phyloP scores from a whole-genome alignment of 805 yeast species.

The Hanseniaspora singularis region DNA sequence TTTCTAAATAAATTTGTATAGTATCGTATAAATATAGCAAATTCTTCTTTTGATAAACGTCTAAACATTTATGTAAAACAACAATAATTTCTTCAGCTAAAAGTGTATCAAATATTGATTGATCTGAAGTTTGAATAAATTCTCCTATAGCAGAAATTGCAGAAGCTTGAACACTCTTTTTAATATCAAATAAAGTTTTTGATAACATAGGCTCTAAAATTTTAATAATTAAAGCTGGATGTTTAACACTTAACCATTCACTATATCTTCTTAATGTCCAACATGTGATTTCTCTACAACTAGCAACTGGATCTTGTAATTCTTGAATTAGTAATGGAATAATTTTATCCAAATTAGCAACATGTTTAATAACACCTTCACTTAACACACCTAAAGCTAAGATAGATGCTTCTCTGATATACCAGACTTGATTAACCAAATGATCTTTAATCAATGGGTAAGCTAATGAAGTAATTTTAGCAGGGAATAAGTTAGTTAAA shows the following conservation, averaged over 20 bases:
- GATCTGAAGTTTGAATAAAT: slow-evolving; percentile 66
- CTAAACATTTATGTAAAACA: slow-evolving; percentile 64
- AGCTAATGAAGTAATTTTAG: slow-evolving; percentile 50
- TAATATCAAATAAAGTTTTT: slow-evolving; percentile 59
- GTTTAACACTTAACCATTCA: slow-evolving; percentile 66
- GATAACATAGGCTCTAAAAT: slow-evolving; percentile 64
- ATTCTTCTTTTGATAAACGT: slow-evolving; percentile 68
- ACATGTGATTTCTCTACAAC: slow-evolving; percentile 86
- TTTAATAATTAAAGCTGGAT: slow-evolving; percentile 57
- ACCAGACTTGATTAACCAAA: slow-evolving; percentile 67
- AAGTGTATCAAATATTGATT: slow-evolving; percentile 48
- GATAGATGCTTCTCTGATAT: slow-evolving; percentile 82
- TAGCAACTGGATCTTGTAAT: slow-evolving; percentile 59
- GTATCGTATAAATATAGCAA: slow-evolving; percentile 78
- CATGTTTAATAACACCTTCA: slow-evolving; percentile 67
- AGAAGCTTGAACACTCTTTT: slow-evolving; percentile 90
- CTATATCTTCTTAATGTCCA: slow-evolving; percentile 90
- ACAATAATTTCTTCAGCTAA: slow-evolving; percentile 50
- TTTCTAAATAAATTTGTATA: slow-evolving; percentile 74
- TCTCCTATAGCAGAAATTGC: slow-evolving; percentile 80
- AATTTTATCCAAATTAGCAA: slow-evolving; percentile 59
- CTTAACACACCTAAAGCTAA: slow-evolving; percentile 92
- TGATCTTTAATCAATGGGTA: slow-evolving; percentile 67
- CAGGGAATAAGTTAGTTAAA: slow-evolving; percentile 56
- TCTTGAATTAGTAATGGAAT: slow-evolving; percentile 78